phyloP scores from a whole-genome alignment of 78 protist species.

The Mantamonas sphyraenae region DNA sequence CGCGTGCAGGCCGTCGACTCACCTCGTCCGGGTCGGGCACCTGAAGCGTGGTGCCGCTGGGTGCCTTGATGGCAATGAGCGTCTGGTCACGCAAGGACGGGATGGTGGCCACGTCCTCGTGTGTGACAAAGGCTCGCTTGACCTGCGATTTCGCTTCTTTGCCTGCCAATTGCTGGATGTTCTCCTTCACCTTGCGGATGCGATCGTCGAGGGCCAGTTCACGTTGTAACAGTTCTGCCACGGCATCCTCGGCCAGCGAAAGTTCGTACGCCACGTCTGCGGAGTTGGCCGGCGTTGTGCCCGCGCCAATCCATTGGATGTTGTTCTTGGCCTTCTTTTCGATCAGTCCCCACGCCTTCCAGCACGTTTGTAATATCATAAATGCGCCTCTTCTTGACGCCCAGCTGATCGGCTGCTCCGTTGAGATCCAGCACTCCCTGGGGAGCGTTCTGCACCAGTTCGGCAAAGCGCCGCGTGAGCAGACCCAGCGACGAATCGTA shows the following conservation, averaged over 20 bases:
- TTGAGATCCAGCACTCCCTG: slow-evolving; percentile 66
- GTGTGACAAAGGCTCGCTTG: slow-evolving; percentile 54
- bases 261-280: no score
- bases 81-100: slow-evolving; percentile 51
- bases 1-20: no score
- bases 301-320: slow-evolving; percentile 72
- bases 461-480: slow-evolving; percentile 36
- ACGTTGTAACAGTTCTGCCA: slow-evolving; percentile 21
- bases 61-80: slow-evolving; percentile 74
- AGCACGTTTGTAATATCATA: slow-evolving; percentile 92
- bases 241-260: no score
- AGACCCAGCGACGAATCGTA: slow-evolving; percentile 30
- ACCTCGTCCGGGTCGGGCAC: slow-evolving; percentile 79
- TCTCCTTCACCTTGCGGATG: slow-evolving; percentile 13
- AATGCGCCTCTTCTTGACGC: slow-evolving; percentile 79
- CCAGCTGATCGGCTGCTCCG: slow-evolving; percentile 42
- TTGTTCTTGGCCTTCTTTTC: slow-evolving; percentile 84
- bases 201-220: slow-evolving; percentile 18
- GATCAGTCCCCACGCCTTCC: slow-evolving; percentile 85
- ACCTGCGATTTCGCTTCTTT: neutral
- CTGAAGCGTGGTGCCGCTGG: slow-evolving; percentile 74
- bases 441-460: slow-evolving; percentile 18
- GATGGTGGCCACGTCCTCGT: slow-evolving; percentile 61
- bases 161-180: neutral
- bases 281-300: no score